Evolutionary conservation across 768 basidiomycete genomes (phyloP).

Genomic region (Panus rudis): DNA sequence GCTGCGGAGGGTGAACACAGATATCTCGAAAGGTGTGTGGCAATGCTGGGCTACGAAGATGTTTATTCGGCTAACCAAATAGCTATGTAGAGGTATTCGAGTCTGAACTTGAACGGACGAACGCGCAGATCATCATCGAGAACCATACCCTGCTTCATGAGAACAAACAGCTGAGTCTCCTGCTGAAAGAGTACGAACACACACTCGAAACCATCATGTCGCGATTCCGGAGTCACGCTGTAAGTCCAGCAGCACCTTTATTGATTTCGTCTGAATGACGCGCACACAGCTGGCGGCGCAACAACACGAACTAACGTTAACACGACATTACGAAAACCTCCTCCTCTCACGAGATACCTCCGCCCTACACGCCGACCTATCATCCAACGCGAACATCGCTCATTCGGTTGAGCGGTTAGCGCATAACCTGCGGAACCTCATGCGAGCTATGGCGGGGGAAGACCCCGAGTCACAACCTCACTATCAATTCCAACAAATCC

Average conservation of each 20-base stretch:
- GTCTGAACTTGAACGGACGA: slow-evolving; percentile 84
- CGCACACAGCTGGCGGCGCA: slow-evolving; percentile 75
- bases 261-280: slow-evolving; percentile 8
- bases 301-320: slow-evolving; percentile 80
- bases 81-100: slow-evolving; percentile 71
- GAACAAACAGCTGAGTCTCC: slow-evolving; percentile 84
- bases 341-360: slow-evolving; percentile 61
- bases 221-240: slow-evolving; percentile 89
- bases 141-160: slow-evolving; percentile 90
- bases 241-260: slow-evolving; percentile 33
- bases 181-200: slow-evolving; percentile 91
- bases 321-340: slow-evolving; percentile 84
- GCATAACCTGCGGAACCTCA: slow-evolving; percentile 60
- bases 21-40: slow-evolving; percentile 71
- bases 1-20: slow-evolving; percentile 78
- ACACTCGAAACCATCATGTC: slow-evolving; percentile 96
- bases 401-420: slow-evolving; percentile 69
- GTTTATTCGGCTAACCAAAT: neutral
- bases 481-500: neutral
- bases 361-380: slow-evolving; percentile 46
- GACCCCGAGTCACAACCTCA: slow-evolving; percentile 20
- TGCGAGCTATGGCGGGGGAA: slow-evolving; percentile 66
- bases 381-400: slow-evolving; percentile 50
- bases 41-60: too few relatives aligned
- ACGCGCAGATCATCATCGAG: slow-evolving; percentile 87